These are phyloP conservation scores for Candida xiaguanensis DNA, from an alignment of 805 yeast species.

Conservation along the genomic window DNA sequence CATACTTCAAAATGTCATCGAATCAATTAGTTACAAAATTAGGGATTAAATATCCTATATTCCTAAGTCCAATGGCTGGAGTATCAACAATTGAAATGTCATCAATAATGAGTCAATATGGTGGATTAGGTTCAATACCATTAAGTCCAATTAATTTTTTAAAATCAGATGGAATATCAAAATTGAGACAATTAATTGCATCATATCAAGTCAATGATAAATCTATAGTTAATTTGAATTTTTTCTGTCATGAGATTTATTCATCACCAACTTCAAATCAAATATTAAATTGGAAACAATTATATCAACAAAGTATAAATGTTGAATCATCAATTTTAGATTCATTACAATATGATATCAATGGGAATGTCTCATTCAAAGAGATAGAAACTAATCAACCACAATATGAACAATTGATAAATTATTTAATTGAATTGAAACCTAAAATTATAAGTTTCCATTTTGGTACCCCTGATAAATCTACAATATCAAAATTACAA, in stretches of 20 bases:
- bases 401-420: conserved; percentile 15
- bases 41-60: conserved; percentile 38
- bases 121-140: conserved; percentile 52
- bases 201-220: conserved; percentile 4
- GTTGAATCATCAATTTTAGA: conserved; percentile 7
- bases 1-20: too few relatives aligned
- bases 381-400: conserved; percentile 21
- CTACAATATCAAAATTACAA: conserved; percentile 31
- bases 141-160: conserved; percentile 29
- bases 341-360: conserved; percentile 6
- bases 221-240: conserved; percentile 39
- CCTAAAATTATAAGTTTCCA: conserved; percentile 52
- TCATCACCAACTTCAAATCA: conserved; percentile 17
- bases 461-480: conserved; percentile 43
- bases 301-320: conserved; percentile 12
- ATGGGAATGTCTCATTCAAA: conserved; percentile 26
- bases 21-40: conserved; percentile 12
- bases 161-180: conserved; percentile 6
- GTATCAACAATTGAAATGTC: conserved; percentile 45
- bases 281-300: conserved; percentile 19
- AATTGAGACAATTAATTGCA: conserved; percentile 15
- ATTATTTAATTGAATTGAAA: conserved; percentile 13
- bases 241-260: conserved; percentile 39
- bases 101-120: conserved; percentile 35
- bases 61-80: conserved; percentile 65